Base-by-base conservation (phyloP, 495 filamentous ascomycete species). In the Aspergillus saccharolyticus region DNA sequence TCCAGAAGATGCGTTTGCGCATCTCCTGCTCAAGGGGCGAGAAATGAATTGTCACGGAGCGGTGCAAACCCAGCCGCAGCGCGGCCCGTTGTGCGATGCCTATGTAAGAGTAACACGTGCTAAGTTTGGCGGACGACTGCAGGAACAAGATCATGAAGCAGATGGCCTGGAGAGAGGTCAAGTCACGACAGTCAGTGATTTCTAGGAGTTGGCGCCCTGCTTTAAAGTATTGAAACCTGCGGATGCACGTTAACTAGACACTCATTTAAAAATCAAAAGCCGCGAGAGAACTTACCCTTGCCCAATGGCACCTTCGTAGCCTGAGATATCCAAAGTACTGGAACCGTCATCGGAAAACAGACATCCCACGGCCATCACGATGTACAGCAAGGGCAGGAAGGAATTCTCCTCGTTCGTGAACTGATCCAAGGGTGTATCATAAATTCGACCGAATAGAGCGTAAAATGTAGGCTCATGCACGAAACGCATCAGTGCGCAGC, bases 71-170 rank as follows among this genome's bases (percentile, higher is more conserved):
- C 77, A 97, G 85, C 14, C 91, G 85, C 8, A 96, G 69, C 17
- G 91, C 85, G 8, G 91, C 93, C 42, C 91, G 85, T 21, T 96
- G 77, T 15, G 90, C 92, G 58, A 97, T 90, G 19, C 91, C 93
- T 50, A 97, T 81, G 70, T 94, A 96, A 0, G 91, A 89, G 69
- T 96, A 97, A 69, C 93, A 97, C 19, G 89, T 94, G 63, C 89
- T 93, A 53, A 97, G 76, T 64, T 94, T 91, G 7, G 91, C 89
- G 16, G 94, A 91, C 0, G 88, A 89, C 57, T 97, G 93, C 0
- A 97, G 78, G 66, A 96, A 97, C 1, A 96, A 74, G 44, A 96
- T 88, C 88, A 96, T 95, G 74, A 91, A 95, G 22, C 96, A 76
- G 24, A 97, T 83, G 0, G 89, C 87, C 66, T 97, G 92, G 16